These are phyloP conservation scores for Gossypioides kirkii DNA, from an alignment of 345 rosid genomes.

Conservation along the genomic window DNA sequence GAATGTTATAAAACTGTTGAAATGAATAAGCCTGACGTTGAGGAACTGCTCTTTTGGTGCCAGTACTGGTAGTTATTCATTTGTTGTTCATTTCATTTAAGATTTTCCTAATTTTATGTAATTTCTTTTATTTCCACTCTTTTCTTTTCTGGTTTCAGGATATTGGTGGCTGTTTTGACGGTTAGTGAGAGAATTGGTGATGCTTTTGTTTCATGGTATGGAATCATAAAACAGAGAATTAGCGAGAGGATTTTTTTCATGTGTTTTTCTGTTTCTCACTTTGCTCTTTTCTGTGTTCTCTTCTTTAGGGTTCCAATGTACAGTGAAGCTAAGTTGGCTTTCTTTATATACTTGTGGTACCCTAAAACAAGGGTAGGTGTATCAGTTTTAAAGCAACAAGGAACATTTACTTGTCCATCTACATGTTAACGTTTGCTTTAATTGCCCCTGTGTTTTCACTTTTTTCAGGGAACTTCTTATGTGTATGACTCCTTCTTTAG, in stretches of 20 bases:
- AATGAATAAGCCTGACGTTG: constrained; percentile 41
- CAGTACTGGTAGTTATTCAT: constrained; percentile 58
- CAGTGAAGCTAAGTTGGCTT: constrained; percentile 73
- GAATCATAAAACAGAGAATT: background rate
- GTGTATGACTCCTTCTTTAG: constrained; percentile 51
- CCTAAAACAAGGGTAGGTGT: constrained; percentile 61
- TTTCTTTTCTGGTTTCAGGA: constrained; percentile 38
- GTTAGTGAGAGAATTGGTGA: constrained; percentile 72
- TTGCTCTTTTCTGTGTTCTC: constrained; percentile 10
- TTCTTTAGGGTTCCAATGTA: constrained; percentile 73
- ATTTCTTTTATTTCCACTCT: background rate
- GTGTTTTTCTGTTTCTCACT: background rate
- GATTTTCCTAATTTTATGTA: background rate
- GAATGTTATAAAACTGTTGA: constrained; percentile 70
- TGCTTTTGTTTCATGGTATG: constrained; percentile 61
- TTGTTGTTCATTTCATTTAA: background rate
- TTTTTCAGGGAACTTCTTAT: constrained; percentile 49
- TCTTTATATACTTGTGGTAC: constrained; percentile 71
- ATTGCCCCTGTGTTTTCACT: background rate
- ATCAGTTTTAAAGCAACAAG: background rate
- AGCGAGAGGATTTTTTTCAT: background rate
- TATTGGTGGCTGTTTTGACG: constrained; percentile 63
- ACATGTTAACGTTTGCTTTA: background rate
- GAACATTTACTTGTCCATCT: background rate
- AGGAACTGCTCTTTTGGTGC: constrained; percentile 74